Conservation (phyloP, 768 basidiomycete species). For the Dioszegia crocea region DNA sequence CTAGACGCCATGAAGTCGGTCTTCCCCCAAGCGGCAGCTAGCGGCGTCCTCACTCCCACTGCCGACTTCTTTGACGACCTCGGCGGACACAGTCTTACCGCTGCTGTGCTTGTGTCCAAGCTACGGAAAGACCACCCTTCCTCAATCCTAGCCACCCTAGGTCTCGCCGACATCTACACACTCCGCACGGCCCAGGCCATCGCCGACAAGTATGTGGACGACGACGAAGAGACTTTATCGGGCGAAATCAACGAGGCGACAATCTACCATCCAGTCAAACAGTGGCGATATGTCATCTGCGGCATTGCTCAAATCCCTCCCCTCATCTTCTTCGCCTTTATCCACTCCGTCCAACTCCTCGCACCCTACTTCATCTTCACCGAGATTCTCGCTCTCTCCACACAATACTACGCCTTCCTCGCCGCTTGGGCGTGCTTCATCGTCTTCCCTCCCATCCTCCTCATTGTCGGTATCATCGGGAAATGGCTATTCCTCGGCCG, state of each 20-base stretch:
- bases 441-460: neutral
- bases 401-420: neutral
- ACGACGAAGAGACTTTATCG: neutral
- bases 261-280: neutral
- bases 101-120: neutral
- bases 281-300: neutral
- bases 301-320: neutral
- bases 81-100: conserved; percentile 5
- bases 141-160: neutral
- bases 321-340: neutral
- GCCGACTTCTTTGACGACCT: conserved; percentile 1
- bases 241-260: neutral
- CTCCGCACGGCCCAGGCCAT: neutral
- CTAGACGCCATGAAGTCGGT: neutral
- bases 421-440: neutral
- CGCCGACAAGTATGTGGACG: neutral
- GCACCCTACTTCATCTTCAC: neutral
- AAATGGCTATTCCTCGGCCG: neutral
- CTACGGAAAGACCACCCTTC: neutral
- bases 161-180: neutral
- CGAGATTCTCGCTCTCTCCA: neutral
- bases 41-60: neutral
- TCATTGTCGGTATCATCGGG: neutral
- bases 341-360: neutral
- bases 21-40: neutral